A percentile compares a stretch with the other conserved stretches of the same genome.
Conservation (phyloP, 768 basidiomycete species). For the Porpolomopsis calyptriformis region DNA sequence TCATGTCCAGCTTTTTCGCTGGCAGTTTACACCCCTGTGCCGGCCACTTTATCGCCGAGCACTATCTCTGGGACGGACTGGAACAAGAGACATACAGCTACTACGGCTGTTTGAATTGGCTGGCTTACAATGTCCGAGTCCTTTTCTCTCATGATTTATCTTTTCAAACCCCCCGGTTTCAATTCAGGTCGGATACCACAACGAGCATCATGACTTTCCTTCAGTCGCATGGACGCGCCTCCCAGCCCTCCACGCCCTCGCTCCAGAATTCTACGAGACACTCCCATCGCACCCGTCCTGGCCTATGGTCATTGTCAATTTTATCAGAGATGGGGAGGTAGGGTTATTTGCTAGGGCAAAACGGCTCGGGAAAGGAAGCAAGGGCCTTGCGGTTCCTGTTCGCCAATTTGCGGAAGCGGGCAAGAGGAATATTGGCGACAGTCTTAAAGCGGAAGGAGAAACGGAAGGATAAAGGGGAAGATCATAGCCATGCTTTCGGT, state of each 20-base stretch:
- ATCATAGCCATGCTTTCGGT: too few relatives aligned
- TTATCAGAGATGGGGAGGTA: slow-evolving; percentile 82
- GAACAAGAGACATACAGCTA: slow-evolving; percentile 96
- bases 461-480: too few relatives aligned
- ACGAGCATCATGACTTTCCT: slow-evolving; percentile 99
- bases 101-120: slow-evolving; percentile 80
- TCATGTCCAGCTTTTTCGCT: slow-evolving; percentile 90
- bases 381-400: background rate
- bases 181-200: slow-evolving; percentile 88
- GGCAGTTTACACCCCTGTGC: slow-evolving; percentile 93
- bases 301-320: slow-evolving; percentile 91
- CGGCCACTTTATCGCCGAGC: slow-evolving; percentile 96
- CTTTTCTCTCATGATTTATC: background rate
- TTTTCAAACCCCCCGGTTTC: slow-evolving; percentile 2
- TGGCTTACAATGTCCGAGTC: slow-evolving; percentile 82
- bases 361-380: slow-evolving; percentile 36
- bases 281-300: slow-evolving; percentile 84
- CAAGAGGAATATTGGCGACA: background rate
- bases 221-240: slow-evolving; percentile 92
- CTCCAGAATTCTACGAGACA: slow-evolving; percentile 85
- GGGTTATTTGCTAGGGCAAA: slow-evolving; percentile 87
- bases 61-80: slow-evolving; percentile 88
- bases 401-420: background rate
- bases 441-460: slow-evolving; percentile 28
- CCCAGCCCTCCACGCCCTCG: slow-evolving; percentile 69